Base-by-base conservation (phyloP, 495 filamentous ascomycete genomes). In the Hypoxylon subgilvum region DNA sequence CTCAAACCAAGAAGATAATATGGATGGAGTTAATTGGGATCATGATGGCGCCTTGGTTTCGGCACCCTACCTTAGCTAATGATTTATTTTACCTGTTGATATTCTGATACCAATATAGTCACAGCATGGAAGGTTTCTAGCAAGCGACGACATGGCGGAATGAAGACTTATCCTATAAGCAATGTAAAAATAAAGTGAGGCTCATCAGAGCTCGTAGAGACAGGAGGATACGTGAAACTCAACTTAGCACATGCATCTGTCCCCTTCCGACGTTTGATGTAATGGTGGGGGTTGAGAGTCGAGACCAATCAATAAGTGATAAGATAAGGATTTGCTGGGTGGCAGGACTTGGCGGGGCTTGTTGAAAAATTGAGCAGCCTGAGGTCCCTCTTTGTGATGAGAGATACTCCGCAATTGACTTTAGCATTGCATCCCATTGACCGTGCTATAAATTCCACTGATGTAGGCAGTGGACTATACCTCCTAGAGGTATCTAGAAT, bases 321-420 rank as follows among this genome's bases (percentile, higher is more conserved):
- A 61, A 61, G 57, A 61, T 61, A 61, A 17, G 21, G 18, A 13
- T 38, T 42, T 19, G 22, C 41, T 41, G 10, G 28, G 27, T 54
- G 40, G 43, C 32, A 49, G 49, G 57, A 39, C 44, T 36, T 44
- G 58, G 40, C 44, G 58, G 44, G 46, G 45, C 23, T 27, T 40
- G 27, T 32, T 45, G 8, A 34, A 34, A 13, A 35, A 6, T 3
- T 13, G 13, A 4, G 31, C 12, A 35, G 31, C 12, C 4, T n/a
- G 3, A 3, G 31, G 31, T 49, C 18, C 10, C 8, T 34, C 31
- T 14, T n/a, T 35, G 19, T 61, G 30, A 17, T 48, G 49, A 55
- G 46, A 61, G 43, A 53, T 55, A 13, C 58, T 46, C 58, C 58
- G 43, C 45, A 55, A 43, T 55, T 61, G 51, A 55, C 51, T 39